A percentile compares a stretch with the other conserved stretches of the same genome.
phyloP scores from a whole-genome alignment of 805 yeast genomes.

The Myxozyma mucilagina region DNA sequence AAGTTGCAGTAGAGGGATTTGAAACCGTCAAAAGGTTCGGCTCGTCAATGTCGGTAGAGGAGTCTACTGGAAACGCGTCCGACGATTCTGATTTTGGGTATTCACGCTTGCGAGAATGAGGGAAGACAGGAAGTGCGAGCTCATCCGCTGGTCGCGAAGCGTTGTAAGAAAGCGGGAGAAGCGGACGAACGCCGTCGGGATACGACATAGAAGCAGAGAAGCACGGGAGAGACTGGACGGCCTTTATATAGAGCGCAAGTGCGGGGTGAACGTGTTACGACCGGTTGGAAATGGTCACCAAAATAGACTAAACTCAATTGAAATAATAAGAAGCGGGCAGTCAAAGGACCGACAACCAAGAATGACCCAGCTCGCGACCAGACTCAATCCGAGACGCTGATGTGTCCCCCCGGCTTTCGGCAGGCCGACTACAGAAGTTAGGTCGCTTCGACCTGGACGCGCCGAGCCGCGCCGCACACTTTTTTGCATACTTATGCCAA shows the following conservation, averaged over 20 bases:
- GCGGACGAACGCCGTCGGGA: constrained; percentile 4
- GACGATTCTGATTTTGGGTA: constrained; percentile 30
- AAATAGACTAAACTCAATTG: not conserved
- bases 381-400: too few relatives aligned
- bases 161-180: constrained; percentile 29
- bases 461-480: not conserved
- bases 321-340: not conserved
- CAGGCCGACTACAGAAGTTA: too few relatives aligned
- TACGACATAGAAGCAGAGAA: not conserved
- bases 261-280: not conserved
- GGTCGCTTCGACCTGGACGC: not conserved
- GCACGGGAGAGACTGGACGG: not conserved
- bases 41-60: constrained; percentile 17
- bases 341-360: not conserved
- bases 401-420: not conserved
- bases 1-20: not conserved
- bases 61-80: constrained; percentile 9
- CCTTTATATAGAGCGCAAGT: not conserved
- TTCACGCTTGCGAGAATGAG: constrained; percentile 28
- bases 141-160: constrained; percentile 19
- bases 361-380: not conserved
- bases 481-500: not conserved
- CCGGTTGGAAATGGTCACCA: not conserved
- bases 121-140: constrained; percentile 21
- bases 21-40: not conserved